Evolutionary conservation across 306 rosid genomes (phyloP), one percentile per base, ranked within the genome.

Genomic region (Cucurbita argyrosperma): DNA sequence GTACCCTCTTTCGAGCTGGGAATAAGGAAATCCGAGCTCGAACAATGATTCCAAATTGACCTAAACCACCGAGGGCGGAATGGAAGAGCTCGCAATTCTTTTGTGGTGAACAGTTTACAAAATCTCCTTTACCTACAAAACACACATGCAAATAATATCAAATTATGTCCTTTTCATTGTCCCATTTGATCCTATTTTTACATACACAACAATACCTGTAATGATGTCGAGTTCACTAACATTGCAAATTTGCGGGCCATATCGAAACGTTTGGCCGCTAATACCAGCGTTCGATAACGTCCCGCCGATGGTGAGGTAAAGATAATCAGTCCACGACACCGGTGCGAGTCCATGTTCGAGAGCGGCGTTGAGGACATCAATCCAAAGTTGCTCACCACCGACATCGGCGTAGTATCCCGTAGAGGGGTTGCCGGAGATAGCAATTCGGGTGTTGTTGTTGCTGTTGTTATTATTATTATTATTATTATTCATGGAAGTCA

Each of bases 211-310:
- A 47, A 47, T 47, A 47, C 98, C 97, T 0, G 95, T 94, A 56
- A 94, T 38, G 23, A 95, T 89, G 69, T 91, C 96, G 63, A 95
- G 63, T 78, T 88, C 87, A 74, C 75, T 23, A 39, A 95, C 92
- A 70, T 91, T 91, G 71, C 76, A 77, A 65, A 91, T 85, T 37
- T 95, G 99, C 72, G 99, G 99, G 59, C 99, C 97, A 21, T 69
- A 80, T 0, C 83, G 84, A 43, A 89, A 89, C 4, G 90, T 62
- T 63, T 89, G 97, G 16, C 99, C 99, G 42, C 99, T 84, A 3
- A 95, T 88, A 6, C 99, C 96, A 10, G 99, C 99, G 49, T 91
- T 91, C 21, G 93, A 91, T 52, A 95, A 90, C 4, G 97, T 95
- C 15, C 99, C 99, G 13, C 96, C 97, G 49, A 89, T 90, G 0